Conservation (phyloP, 305 asterid genomes). For the Fraxinus sp. region DNA sequence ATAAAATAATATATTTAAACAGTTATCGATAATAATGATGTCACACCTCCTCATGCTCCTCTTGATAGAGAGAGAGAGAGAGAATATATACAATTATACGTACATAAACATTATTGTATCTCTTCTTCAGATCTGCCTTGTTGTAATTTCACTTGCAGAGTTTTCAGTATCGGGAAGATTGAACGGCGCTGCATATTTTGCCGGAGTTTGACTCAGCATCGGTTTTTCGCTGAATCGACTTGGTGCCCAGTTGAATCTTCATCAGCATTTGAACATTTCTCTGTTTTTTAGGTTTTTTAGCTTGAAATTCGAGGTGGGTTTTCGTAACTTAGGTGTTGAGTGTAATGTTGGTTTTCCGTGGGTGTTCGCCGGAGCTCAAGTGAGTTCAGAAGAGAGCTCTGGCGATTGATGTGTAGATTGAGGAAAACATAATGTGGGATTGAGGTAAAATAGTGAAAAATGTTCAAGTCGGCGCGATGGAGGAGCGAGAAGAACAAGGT, state of each 20-base stretch:
- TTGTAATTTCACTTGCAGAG: conserved; percentile 29
- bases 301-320: conserved; percentile 36
- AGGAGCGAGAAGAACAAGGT: conserved; percentile 90
- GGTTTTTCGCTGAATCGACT: conserved; percentile 31
- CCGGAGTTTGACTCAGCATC: conserved; percentile 36
- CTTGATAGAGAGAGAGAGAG: conserved; percentile 29
- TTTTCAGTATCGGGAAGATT: conserved; percentile 26
- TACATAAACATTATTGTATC: background rate
- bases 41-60: conserved; percentile 21
- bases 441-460: conserved; percentile 42
- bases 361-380: conserved; percentile 67
- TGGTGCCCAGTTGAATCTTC: conserved; percentile 24
- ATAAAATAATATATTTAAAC: background rate
- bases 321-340: conserved; percentile 26
- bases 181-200: background rate
- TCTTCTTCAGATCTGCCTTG: conserved; percentile 44
- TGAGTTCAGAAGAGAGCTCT: conserved; percentile 54
- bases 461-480: conserved; percentile 94
- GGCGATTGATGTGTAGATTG: conserved; percentile 33
- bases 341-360: conserved; percentile 40
- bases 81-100: conserved; percentile 2
- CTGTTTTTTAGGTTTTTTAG: conserved; percentile 1
- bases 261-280: conserved; percentile 10
- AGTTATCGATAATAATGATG: conserved; percentile 19
- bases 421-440: conserved; percentile 32